Evolutionary conservation across 2,329 filamentous ascomycete species (phyloP).

Genomic region (Talaromyces amestolkiae): DNA sequence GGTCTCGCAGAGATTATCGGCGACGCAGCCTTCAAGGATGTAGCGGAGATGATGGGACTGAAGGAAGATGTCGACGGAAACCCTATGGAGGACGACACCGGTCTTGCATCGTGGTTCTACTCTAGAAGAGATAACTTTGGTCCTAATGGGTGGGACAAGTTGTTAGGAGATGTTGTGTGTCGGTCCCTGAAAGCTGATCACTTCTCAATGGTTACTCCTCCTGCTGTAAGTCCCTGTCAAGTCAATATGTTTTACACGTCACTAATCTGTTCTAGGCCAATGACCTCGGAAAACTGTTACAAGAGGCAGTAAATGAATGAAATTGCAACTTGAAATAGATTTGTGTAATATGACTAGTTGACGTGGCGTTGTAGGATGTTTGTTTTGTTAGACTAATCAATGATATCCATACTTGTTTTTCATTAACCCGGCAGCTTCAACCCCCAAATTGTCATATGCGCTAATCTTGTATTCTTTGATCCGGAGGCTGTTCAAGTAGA

Average conservation of each 20-base stretch:
- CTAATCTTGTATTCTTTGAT: neutral
- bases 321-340: neutral
- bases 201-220: neutral
- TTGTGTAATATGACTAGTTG: neutral
- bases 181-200: neutral
- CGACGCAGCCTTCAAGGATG: neutral
- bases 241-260: neutral
- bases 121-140: neutral
- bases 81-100: neutral
- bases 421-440: neutral
- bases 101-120: neutral
- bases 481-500: neutral
- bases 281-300: neutral
- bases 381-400: neutral
- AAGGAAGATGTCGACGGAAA: neutral
- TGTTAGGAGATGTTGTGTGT: neutral
- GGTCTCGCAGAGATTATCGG: neutral
- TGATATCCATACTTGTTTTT: neutral
- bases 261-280: neutral
- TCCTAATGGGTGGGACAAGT: neutral
- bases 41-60: neutral
- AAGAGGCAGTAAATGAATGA: neutral
- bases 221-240: neutral
- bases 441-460: neutral
- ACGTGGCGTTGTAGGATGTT: neutral